Evolutionary conservation across 495 filamentous ascomycete species (phyloP), one percentile per base, ranked within the genome.

Genomic region (Penicillium odoratum): DNA sequence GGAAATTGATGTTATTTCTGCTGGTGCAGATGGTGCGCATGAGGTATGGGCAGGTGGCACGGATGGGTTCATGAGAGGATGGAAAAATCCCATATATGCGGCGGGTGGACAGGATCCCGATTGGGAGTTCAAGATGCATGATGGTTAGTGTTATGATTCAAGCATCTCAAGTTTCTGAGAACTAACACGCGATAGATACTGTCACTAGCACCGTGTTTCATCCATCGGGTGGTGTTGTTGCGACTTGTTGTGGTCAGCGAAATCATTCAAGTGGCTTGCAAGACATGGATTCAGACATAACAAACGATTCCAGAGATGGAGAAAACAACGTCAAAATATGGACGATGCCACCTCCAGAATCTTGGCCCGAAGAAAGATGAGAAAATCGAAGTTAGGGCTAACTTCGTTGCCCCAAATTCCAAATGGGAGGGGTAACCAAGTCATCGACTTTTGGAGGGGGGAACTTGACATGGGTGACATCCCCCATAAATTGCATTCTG

Each of bases 41-140:
- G 88, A 92, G 66, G 75, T 96, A 18, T 95, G 91, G 92, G 90
- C 88, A 34, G 93, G 92, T 15, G 90, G 89, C 3, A 83, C 73
- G n/a, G 87, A 91, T 76, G 95, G 94, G 0, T 68, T 73, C 13
- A 88, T 96, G 55, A 83, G 85, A 54, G 81, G 89, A 21, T 98
- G 91, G 91, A 82, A 82, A 55, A 80, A 86, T 33, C 79, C 83
- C 6, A 83, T 78, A 47, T 81, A 59, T 67, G 65, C 58, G 55
- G 81, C 81, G 53, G 87, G 85, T 3, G 74, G 68, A 13, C 65
- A 84, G 25, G 71, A 79, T 56, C 80, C 81, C 25, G 69, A 72
- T 42, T 86, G 82, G 82, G 76, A 80, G 53, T 89, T 82, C 75
- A 72, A 77, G 46, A 79, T 82, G 5, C 84, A 89, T 68, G 71